Conservation (phyloP, 1,139 yeast species). For the Geotrichum macrosporum region DNA sequence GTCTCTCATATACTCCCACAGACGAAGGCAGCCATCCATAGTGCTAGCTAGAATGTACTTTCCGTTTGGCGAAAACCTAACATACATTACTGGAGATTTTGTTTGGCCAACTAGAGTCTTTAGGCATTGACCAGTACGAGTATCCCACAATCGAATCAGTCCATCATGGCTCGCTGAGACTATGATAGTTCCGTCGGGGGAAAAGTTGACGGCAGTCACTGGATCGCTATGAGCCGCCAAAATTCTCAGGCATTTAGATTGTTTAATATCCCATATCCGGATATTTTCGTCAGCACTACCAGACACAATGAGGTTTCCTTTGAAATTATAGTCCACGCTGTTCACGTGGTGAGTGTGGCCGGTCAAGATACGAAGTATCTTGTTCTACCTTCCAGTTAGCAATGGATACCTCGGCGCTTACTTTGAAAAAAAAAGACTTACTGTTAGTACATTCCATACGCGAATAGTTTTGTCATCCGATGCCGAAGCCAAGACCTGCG, state of each 20-base stretch:
- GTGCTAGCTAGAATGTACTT: slow-evolving; percentile 73
- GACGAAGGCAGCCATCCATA: slow-evolving; percentile 73
- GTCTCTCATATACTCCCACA: slow-evolving; percentile 57
- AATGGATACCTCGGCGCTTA: background rate
- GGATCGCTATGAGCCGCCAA: slow-evolving; percentile 95
- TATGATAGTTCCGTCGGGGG: slow-evolving; percentile 76
- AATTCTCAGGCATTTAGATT: slow-evolving; percentile 69
- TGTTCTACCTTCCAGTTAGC: slow-evolving; percentile 5
- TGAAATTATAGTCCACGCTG: slow-evolving; percentile 61
- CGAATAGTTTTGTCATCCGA: slow-evolving; percentile 83
- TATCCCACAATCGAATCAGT: slow-evolving; percentile 76
- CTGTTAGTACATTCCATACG: slow-evolving; percentile 55
- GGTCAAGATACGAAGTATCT: slow-evolving; percentile 52
- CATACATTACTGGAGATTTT: slow-evolving; percentile 53
- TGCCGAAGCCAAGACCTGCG: slow-evolving; percentile 71
- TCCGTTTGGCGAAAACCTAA: slow-evolving; percentile 76
- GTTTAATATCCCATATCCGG: slow-evolving; percentile 78
- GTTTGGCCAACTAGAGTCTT: slow-evolving; percentile 68
- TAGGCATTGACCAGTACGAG: slow-evolving; percentile 84
- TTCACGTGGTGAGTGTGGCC: slow-evolving; percentile 89
- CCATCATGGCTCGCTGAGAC: slow-evolving; percentile 93
- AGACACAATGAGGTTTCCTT: slow-evolving; percentile 73
- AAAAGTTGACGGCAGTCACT: slow-evolving; percentile 65
- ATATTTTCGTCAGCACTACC: slow-evolving; percentile 92
- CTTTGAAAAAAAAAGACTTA: background rate